Conservation (phyloP, 106 monocot genomes). For the Xerophyta viscosa region DNA sequence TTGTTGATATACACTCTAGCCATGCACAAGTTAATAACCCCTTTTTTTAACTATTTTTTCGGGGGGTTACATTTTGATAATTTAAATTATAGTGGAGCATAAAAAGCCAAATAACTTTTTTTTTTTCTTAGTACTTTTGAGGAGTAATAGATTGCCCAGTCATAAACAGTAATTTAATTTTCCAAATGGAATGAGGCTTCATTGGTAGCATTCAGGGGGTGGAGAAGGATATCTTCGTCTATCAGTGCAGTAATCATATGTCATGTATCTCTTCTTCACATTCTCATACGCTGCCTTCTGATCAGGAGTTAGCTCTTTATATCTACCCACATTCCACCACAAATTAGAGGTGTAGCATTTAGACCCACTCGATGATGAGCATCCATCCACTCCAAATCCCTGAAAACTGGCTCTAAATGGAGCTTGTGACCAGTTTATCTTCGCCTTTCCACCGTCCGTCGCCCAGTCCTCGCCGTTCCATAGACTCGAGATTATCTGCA, state of each 20-base stretch:
- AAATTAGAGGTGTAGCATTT: slow-evolving; percentile 16
- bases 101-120: too few species aligned
- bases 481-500: slow-evolving; percentile 42
- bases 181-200: too few species aligned
- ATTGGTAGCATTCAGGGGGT: slow-evolving; percentile 42
- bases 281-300: slow-evolving; percentile 20
- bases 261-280: slow-evolving; percentile 25
- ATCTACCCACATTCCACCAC: slow-evolving; percentile 45
- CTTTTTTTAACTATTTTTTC: too few species aligned
- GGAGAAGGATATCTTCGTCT: slow-evolving; percentile 8
- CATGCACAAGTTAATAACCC: too few species aligned
- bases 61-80: too few species aligned
- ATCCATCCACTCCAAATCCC: slow-evolving; percentile 40
- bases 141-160: too few species aligned
- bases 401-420: slow-evolving; percentile 49
- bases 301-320: slow-evolving; percentile 16
- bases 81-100: too few species aligned
- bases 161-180: too few species aligned
- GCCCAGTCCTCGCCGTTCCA: slow-evolving; percentile 82
- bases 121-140: too few species aligned
- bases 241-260: slow-evolving; percentile 58
- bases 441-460: slow-evolving; percentile 54
- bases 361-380: not conserved
- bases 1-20: too few species aligned
- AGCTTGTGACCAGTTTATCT: slow-evolving; percentile 39